Percentiles rank a stretch among this genome's conserved stretches.
phyloP scores from a whole-genome alignment of 306 rosid species.

The Inga laurina region DNA sequence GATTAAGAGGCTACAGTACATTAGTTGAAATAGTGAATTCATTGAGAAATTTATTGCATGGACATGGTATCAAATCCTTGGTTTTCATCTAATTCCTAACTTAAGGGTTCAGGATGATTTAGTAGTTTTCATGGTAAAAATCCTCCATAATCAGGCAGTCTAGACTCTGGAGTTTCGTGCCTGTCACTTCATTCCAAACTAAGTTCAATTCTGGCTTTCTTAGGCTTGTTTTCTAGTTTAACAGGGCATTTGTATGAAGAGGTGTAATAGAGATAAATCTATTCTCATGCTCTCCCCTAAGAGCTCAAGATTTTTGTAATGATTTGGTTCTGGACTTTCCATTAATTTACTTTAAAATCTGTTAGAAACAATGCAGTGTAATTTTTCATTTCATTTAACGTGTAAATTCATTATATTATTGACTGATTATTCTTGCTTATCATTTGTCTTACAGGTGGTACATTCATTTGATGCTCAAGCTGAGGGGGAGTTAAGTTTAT shows the following conservation, averaged over 20 bases:
- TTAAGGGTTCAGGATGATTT: neutral
- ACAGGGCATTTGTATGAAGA: neutral
- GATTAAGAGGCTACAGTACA: neutral
- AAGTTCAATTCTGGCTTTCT: no score
- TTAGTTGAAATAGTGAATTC: no score
- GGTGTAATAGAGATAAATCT: no score
- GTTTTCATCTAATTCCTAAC: neutral
- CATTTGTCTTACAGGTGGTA: slow-evolving; percentile 57
- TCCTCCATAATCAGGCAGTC: neutral
- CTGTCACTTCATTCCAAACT: neutral
- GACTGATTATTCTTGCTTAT: slow-evolving; percentile 24
- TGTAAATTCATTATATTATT: neutral
- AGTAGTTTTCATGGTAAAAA: neutral
- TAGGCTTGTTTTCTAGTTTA: no score
- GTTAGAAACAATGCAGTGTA: neutral
- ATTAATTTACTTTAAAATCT: neutral
- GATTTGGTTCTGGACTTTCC: neutral
- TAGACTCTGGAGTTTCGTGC: neutral
- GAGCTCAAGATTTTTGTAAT: neutral
- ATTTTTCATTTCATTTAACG: neutral
- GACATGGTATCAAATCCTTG: no score
- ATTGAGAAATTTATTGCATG: no score
- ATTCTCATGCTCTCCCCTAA: neutral
- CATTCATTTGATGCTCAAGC: slow-evolving; percentile 94
- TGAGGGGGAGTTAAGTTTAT: slow-evolving; percentile 77